Conservation (phyloP, 495 filamentous ascomycete species). For the Schizothecium vesticola region DNA sequence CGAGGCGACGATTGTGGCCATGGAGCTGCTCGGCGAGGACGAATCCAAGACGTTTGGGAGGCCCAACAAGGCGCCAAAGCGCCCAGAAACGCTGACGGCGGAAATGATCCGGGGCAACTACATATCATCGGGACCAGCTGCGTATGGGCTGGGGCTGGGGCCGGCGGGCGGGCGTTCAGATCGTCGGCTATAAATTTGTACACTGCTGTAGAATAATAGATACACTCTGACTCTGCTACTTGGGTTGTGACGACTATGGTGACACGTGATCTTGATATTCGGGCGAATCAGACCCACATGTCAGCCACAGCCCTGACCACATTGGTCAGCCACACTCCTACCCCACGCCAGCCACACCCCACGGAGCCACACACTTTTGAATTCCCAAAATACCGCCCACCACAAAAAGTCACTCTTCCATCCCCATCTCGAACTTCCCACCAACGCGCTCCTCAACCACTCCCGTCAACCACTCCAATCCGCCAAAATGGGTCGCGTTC, state of each 20-base stretch:
- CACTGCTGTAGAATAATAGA: not conserved
- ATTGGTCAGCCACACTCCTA: not conserved
- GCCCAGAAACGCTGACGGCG: not conserved
- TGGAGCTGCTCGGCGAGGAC: slow-evolving; percentile 38
- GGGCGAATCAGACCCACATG: no score
- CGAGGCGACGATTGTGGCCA: slow-evolving; percentile 47
- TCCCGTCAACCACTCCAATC: slow-evolving; percentile 32
- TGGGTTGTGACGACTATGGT: not conserved
- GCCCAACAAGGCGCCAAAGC: not conserved
- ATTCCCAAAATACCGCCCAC: slow-evolving; percentile 15
- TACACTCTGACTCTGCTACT: not conserved
- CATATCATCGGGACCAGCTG: not conserved
- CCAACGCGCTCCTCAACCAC: slow-evolving; percentile 5
- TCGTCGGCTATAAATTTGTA: not conserved
- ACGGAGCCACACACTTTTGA: slow-evolving; percentile 4
- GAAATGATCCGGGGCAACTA: not conserved
- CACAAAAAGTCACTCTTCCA: not conserved
- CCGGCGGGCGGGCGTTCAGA: not conserved
- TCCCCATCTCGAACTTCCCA: slow-evolving; percentile 1
- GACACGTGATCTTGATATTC: not conserved
- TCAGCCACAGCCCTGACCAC: not conserved
- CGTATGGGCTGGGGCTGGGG: slow-evolving; percentile 1
- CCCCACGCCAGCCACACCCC: not conserved
- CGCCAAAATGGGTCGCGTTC: slow-evolving; percentile 94
- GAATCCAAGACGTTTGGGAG: slow-evolving; percentile 25